Evolutionary conservation across 179 eudicot genomes (phyloP).

Genomic region (Camellia oleifera): DNA sequence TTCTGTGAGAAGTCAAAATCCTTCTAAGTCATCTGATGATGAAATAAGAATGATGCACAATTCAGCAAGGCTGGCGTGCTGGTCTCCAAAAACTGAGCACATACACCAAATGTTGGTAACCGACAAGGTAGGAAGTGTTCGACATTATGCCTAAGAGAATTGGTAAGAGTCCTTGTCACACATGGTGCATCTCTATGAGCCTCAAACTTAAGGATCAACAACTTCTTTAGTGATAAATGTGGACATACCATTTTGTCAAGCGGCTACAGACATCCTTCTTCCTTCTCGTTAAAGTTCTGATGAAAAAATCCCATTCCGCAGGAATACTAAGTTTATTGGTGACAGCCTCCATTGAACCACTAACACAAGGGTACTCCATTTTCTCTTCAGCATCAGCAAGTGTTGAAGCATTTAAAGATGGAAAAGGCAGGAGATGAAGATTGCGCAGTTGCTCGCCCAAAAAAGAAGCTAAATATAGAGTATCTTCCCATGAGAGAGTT

Average conservation of each 20-base stretch:
- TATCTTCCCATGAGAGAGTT: conserved; percentile 56
- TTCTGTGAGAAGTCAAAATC: not conserved
- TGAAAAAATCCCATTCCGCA: conserved; percentile 52
- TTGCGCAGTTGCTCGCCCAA: conserved; percentile 74
- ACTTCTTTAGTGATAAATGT: not conserved
- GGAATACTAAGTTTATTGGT: conserved; percentile 28
- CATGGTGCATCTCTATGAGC: not conserved
- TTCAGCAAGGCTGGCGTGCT: not conserved
- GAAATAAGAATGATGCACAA: not conserved
- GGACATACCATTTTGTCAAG: conserved; percentile 66
- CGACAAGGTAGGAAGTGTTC: conserved; percentile 1
- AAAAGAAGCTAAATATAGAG: conserved; percentile 78
- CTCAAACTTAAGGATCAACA: not conserved
- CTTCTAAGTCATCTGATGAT: not conserved
- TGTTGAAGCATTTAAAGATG: conserved; percentile 34
- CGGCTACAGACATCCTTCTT: conserved; percentile 56
- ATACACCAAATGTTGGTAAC: not conserved
- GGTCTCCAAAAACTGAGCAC: not conserved
- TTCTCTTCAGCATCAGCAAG: conserved; percentile 28
- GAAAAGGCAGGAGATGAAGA: conserved; percentile 73
- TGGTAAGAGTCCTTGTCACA: not conserved
- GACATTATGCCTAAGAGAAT: conserved; percentile 5
- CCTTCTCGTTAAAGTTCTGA: conserved; percentile 46
- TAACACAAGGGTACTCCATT: conserved; percentile 22
- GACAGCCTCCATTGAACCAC: conserved; percentile 32